Evolutionary conservation across 164 flowering plant genomes (phyloP).

Genomic region (Sedum album): DNA sequence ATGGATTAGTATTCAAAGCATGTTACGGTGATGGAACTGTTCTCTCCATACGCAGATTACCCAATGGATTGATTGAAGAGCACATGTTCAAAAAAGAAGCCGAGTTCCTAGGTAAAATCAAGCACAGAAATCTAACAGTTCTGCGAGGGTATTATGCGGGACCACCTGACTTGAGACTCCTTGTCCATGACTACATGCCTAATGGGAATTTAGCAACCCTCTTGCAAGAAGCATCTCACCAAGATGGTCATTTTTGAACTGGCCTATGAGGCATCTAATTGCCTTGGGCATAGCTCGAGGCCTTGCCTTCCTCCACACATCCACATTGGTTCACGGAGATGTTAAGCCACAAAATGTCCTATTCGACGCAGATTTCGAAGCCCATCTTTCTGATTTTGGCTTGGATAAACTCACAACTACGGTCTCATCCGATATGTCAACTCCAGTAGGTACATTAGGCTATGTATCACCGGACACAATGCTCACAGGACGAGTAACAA

Average conservation of each 20-base stretch:
- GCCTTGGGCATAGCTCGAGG: slow-evolving; percentile 91
- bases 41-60: slow-evolving; percentile 68
- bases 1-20: slow-evolving; percentile 76
- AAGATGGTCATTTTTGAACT: slow-evolving; percentile 83
- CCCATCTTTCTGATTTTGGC: slow-evolving; percentile 70
- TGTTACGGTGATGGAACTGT: slow-evolving; percentile 71
- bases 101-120: slow-evolving; percentile 60
- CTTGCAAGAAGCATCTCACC: slow-evolving; percentile 89
- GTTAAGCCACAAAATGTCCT: slow-evolving; percentile 76
- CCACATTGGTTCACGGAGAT: slow-evolving; percentile 62
- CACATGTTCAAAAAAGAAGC: slow-evolving; percentile 57
- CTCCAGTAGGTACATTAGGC: slow-evolving; percentile 59
- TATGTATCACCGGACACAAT: slow-evolving; percentile 69
- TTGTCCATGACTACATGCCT: slow-evolving; percentile 93
- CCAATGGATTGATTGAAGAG: slow-evolving; percentile 43
- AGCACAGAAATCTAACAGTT: slow-evolving; percentile 79
- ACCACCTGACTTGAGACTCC: slow-evolving; percentile 58
- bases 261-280: slow-evolving; percentile 96
- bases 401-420: slow-evolving; percentile 33
- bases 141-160: slow-evolving; percentile 80
- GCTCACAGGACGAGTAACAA: slow-evolving; percentile 45
- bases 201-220: slow-evolving; percentile 82
- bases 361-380: slow-evolving; percentile 92
- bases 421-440: slow-evolving; percentile 38
- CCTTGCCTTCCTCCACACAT: slow-evolving; percentile 53